These are phyloP conservation scores for Diaporthe australafricana DNA, from an alignment of 2,329 filamentous ascomycete genomes.

Conservation along the genomic window DNA sequence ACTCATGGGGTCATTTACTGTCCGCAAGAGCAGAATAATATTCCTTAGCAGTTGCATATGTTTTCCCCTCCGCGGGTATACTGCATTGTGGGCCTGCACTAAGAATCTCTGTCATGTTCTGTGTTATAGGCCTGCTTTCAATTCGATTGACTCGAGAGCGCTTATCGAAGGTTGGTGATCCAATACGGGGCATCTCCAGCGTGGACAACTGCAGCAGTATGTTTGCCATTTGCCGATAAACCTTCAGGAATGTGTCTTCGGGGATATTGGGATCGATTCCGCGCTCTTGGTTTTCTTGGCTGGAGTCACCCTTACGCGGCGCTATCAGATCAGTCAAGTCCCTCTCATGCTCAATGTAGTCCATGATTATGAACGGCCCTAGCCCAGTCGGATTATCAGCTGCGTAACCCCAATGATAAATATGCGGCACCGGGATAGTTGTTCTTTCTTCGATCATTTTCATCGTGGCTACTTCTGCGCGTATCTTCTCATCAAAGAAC, in stretches of 20 bases:
- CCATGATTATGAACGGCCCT: background rate
- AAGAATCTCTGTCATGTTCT: background rate
- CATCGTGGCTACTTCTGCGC: conserved; percentile 50
- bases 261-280: background rate
- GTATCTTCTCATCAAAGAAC: conserved; percentile 50
- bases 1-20: no score
- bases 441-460: conserved; percentile 47
- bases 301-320: background rate
- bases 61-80: background rate
- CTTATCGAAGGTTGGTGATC: background rate
- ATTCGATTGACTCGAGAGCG: background rate
- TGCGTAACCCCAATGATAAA: conserved; percentile 47
- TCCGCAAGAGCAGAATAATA: background rate
- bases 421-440: conserved; percentile 48
- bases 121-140: background rate
- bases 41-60: background rate
- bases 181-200: background rate
- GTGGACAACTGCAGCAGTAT: conserved; percentile 26
- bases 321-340: background rate
- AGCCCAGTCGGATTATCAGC: conserved; percentile 46
- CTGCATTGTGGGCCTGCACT: background rate
- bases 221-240: conserved; percentile 24
- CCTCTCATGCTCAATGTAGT: conserved; percentile 41
- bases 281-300: background rate
- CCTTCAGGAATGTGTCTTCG: background rate